Base-by-base conservation (phyloP, 495 filamentous ascomycete genomes). In the Xylaria venustula region DNA sequence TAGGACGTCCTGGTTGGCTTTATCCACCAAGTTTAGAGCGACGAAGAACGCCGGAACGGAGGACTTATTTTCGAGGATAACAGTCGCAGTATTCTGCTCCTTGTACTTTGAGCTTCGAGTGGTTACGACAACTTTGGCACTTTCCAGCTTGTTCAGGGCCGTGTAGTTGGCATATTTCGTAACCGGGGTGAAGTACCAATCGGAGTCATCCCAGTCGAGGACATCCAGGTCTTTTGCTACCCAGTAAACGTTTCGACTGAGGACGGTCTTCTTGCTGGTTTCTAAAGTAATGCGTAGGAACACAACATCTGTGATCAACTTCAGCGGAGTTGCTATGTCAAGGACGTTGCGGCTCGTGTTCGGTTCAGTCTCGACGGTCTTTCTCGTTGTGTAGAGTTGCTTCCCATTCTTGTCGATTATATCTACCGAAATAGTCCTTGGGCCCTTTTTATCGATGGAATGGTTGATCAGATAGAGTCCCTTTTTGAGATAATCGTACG, bases 171-270 rank as follows among this genome's bases (percentile, higher is more conserved):
- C 76, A 47, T 83, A 88, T 3, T 71, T 54, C 8, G 72, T 79
- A 1, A 86, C 81, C 0, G 84, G 86, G 0, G 86, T 88, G 56
- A 70, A 72, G 60, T 79, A 86, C 83, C 83, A 89, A 1, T 73
- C 79, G 7, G 85, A 84, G 0, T 77, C 70, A 0, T 75, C 73
- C 84, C 85, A 87, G 36, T 83, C 73, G 11, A 88, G 64, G 5
- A 69, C 73, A 58, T 88, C 85, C 0, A 73, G 52, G 2, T 72
- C 66, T 7, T 71, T 67, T 8, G 82, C 63, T 0, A 88, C 62
- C 87, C 87, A 88, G 73, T 88, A 89, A 0, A 87, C 80, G 58
- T 87, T 87, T 1, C 85, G 75, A 59, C 83, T 87, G 0, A 87
- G 60, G 4, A 73, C 58, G 0, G 50, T 45, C 0, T 67, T 70